These are phyloP conservation scores for Quercus suber DNA, from an alignment of 306 rosid genomes.

Conservation along the genomic window DNA sequence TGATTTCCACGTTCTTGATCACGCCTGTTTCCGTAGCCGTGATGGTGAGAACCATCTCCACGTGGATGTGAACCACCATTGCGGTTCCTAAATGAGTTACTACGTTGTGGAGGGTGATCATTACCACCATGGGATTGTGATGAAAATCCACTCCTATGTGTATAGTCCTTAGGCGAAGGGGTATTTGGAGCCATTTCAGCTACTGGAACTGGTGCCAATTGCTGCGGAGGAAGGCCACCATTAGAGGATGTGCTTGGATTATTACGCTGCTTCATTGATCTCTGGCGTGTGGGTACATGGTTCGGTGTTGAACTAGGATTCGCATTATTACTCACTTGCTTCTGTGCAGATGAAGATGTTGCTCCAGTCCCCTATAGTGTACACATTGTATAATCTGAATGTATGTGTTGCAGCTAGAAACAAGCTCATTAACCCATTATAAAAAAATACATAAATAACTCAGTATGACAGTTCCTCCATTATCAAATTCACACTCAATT, in stretches of 20 bases:
- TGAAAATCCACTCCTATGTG: conserved; percentile 47
- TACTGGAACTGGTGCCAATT: conserved; percentile 32
- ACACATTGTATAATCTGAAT: conserved; percentile 29
- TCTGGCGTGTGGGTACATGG: conserved; percentile 41
- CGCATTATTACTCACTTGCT: conserved; percentile 35
- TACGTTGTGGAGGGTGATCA: conserved; percentile 58
- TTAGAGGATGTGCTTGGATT: conserved; percentile 43
- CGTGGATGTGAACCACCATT: conserved; percentile 62
- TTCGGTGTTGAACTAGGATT: conserved; percentile 27
- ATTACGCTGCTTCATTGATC: conserved; percentile 43
- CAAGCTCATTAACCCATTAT: background rate
- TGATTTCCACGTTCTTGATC: conserved; percentile 78
- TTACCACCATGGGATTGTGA: conserved; percentile 39
- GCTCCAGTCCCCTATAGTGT: conserved; percentile 52
- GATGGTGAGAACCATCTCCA: conserved; percentile 70
- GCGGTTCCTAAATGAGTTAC: conserved; percentile 52
- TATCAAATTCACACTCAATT: background rate
- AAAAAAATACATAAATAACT: background rate
- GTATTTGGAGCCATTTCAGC: conserved; percentile 40
- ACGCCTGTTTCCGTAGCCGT: conserved; percentile 58
- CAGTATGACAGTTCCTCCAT: background rate
- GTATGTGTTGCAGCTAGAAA: conserved; percentile 14
- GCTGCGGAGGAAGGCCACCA: conserved; percentile 49
- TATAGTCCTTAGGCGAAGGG: conserved; percentile 51
- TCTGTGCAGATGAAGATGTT: conserved; percentile 40